These are phyloP conservation scores for Sorghum bicolor DNA, from an alignment of 176 grass and related monocot species.

Conservation along the genomic window Sorghum_bicolor_NCBIv3 NC_012873.2:10273001-10273500, in stretches of 20 bases:
- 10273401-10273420: background rate
- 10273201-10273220: background rate
- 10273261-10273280: background rate
- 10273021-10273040: constrained; percentile 64
- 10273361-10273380: constrained; percentile 2
- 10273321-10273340: constrained; percentile 7
- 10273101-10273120: constrained; percentile 36
- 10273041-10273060: constrained; percentile 23
- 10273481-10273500: background rate
- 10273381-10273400: constrained; percentile 22
- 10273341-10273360: background rate
- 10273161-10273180: constrained; percentile 13
- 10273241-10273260: constrained; percentile 24
- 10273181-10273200: no score
- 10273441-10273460: constrained; percentile 15
- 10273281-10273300: background rate
- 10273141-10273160: background rate
- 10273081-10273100: constrained; percentile 21
- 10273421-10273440: background rate
- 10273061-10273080: background rate
- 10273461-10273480: constrained; percentile 6
- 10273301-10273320: constrained; percentile 8
- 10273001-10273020: constrained; percentile 38
- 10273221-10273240: background rate
- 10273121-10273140: constrained; percentile 21